A percentile compares a stretch with the other conserved stretches of the same genome.
Conservation (phyloP, 169 alveolate species). For the Cryptosporidium viatorum region DNA sequence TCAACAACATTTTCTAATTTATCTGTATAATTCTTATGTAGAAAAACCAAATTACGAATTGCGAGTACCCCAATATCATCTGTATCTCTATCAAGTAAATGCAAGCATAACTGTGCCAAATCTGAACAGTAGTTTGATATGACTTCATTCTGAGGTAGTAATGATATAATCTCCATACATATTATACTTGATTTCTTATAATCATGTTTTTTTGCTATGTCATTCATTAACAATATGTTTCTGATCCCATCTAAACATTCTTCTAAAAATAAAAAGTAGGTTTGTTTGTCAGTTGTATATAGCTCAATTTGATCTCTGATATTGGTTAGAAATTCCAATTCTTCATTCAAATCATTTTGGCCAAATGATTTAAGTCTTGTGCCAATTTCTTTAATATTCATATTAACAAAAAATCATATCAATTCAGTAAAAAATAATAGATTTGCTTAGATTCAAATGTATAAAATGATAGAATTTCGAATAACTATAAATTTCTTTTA, state of each 20-base stretch:
- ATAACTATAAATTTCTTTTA: not conserved
- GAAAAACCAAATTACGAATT: constrained; percentile 67
- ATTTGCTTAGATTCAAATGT: not conserved
- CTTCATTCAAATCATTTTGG: constrained; percentile 39
- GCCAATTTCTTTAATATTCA: constrained; percentile 72
- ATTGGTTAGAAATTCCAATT: constrained; percentile 38
- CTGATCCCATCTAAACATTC: constrained; percentile 58
- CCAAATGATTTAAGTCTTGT: constrained; percentile 55
- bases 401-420: constrained; percentile 15
- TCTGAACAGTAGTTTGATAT: constrained; percentile 59
- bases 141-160: constrained; percentile 63
- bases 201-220: constrained; percentile 15
- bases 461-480: not conserved
- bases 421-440: not conserved
- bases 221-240: constrained; percentile 43
- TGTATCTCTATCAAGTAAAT: constrained; percentile 62
- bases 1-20: constrained; percentile 45
- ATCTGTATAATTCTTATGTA: constrained; percentile 59
- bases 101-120: constrained; percentile 65
- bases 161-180: constrained; percentile 67
- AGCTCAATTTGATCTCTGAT: constrained; percentile 62
- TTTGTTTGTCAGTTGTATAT: constrained; percentile 24
- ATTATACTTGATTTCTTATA: constrained; percentile 48
- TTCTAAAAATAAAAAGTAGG: constrained; percentile 11
- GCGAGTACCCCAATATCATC: constrained; percentile 72